Conservation (phyloP, 352 stramenopile species). For the Pythium plurisporium region DNA sequence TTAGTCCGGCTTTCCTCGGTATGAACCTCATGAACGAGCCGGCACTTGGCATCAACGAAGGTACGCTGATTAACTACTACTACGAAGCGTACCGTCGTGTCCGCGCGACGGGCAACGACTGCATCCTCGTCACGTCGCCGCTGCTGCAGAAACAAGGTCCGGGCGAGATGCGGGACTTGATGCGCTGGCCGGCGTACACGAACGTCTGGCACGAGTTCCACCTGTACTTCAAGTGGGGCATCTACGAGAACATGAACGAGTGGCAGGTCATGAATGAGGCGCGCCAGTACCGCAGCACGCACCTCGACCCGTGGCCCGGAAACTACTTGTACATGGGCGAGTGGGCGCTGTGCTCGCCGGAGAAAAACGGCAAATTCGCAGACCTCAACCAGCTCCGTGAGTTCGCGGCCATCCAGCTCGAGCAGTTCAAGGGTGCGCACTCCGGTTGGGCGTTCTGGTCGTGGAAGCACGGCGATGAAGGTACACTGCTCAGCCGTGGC, state of each 20-base stretch:
- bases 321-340: constrained; percentile 49
- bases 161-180: constrained; percentile 26
- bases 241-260: constrained; percentile 23
- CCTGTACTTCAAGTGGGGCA: constrained; percentile 50
- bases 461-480: constrained; percentile 23
- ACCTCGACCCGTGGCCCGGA: constrained; percentile 19
- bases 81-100: constrained; percentile 34
- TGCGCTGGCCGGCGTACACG: constrained; percentile 26
- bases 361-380: constrained; percentile 15
- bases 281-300: neutral
- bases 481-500: neutral
- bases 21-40: constrained; percentile 62
- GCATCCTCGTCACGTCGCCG: constrained; percentile 37
- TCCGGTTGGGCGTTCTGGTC: constrained; percentile 27
- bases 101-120: constrained; percentile 35
- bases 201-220: constrained; percentile 66
- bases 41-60: constrained; percentile 5
- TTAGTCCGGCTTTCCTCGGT: constrained; percentile 44
- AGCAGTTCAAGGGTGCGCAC: constrained; percentile 19
- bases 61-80: constrained; percentile 34
- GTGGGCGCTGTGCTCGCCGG: constrained; percentile 27
- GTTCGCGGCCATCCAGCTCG: constrained; percentile 20
- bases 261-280: constrained; percentile 10
- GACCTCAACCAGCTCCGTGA: neutral
- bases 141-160: constrained; percentile 36